Conservation (phyloP, 345 rosid genomes). For the Balakata baccata region DNA sequence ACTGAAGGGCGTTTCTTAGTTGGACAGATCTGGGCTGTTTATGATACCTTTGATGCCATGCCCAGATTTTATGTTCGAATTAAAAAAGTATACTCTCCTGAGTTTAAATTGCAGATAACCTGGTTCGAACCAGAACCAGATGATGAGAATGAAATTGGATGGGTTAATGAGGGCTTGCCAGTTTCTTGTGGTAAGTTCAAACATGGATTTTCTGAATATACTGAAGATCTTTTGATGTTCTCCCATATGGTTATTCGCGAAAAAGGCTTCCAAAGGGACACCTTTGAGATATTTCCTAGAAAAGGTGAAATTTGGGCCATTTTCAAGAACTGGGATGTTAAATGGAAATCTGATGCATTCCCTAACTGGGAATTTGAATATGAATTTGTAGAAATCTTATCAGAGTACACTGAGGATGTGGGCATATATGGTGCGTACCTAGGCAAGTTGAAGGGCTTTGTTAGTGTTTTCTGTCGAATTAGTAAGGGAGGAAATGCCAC, state of each 20-base stretch:
- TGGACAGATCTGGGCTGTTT: constrained; percentile 77
- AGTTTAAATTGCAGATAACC: constrained; percentile 48
- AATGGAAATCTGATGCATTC: constrained; percentile 41
- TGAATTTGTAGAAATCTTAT: constrained; percentile 68
- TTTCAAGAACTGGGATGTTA: constrained; percentile 68
- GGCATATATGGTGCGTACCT: constrained; percentile 47
- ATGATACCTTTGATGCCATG: constrained; percentile 59
- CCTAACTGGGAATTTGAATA: constrained; percentile 40
- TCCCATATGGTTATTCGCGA: constrained; percentile 55
- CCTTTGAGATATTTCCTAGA: constrained; percentile 51
- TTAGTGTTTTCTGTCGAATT: constrained; percentile 50
- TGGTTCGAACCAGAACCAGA: constrained; percentile 80
- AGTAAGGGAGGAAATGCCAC: constrained; percentile 22
- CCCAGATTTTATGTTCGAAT: constrained; percentile 83
- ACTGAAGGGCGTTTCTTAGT: constrained; percentile 41
- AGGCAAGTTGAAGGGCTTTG: constrained; percentile 68
- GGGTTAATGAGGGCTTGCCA: constrained; percentile 54
- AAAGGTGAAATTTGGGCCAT: constrained; percentile 79
- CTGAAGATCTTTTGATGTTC: constrained; percentile 44
- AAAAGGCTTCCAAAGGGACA: constrained; percentile 25
- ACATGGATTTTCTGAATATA: constrained; percentile 30
- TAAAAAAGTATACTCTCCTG: constrained; percentile 42
- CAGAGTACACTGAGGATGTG: constrained; percentile 42
- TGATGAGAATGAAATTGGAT: constrained; percentile 39
- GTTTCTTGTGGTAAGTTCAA: constrained; percentile 64